These are phyloP conservation scores for Petunia secreta DNA, from an alignment of 257 asterid genomes.

Conservation along the genomic window DNA sequence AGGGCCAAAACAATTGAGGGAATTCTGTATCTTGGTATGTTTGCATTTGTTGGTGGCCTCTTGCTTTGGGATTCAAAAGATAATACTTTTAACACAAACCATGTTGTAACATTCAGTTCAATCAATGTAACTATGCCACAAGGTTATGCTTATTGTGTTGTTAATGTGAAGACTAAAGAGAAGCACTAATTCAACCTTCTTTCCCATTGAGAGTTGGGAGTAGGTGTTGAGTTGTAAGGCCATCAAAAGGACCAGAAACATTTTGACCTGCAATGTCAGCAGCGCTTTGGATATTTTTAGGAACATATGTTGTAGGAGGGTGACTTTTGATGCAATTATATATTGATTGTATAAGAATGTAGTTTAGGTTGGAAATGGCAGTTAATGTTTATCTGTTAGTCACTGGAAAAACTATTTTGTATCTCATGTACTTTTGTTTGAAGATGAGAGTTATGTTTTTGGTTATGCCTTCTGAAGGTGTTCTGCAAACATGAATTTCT, in stretches of 20 bases:
- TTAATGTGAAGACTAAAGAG: constrained; percentile 14
- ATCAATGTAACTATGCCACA: constrained; percentile 3
- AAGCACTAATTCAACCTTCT: constrained; percentile 17
- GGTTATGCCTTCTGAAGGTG: neutral
- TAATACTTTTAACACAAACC: neutral
- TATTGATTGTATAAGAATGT: neutral
- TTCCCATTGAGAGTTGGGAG: neutral
- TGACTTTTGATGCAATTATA: constrained; percentile 11
- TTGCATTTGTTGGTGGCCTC: neutral
- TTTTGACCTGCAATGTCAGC: neutral
- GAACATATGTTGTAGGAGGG: constrained; percentile 6
- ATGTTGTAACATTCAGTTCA: neutral
- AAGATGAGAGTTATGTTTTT: neutral
- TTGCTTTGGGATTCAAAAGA: constrained; percentile 21
- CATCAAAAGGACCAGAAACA: constrained; percentile 7
- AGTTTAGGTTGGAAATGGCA: neutral
- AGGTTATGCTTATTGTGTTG: constrained; percentile 2
- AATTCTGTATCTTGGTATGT: constrained; percentile 27
- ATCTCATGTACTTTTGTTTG: neutral
- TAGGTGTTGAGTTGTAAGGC: constrained; percentile 19
- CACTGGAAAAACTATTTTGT: neutral
- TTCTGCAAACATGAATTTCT: neutral
- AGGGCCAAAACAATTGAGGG: constrained; percentile 17
- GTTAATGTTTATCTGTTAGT: neutral
- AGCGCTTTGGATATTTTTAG: neutral